Conservation (phyloP, 768 basidiomycete genomes). For the Boletus insuetus region DNA sequence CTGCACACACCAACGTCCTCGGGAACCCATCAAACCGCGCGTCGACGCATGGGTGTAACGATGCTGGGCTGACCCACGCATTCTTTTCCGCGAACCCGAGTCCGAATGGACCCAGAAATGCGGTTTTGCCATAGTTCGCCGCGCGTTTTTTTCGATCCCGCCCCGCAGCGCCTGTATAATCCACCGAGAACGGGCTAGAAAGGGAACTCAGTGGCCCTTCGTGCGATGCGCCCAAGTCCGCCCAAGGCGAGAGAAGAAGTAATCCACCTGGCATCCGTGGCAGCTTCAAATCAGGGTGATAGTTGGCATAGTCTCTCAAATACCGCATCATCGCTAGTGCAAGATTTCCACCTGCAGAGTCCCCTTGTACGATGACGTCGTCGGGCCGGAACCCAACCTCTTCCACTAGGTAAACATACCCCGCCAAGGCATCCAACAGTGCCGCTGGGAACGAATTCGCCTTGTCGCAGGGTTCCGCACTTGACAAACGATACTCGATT, state of each 20-base stretch:
- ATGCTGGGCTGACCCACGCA: conserved; percentile 61
- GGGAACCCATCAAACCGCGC: conserved; percentile 56
- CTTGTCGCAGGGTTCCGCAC: conserved; percentile 24
- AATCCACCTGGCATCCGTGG: conserved; percentile 28
- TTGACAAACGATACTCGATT: conserved; percentile 49
- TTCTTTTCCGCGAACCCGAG: conserved; percentile 44
- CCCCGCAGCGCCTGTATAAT: conserved; percentile 27
- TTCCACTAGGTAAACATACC: conserved; percentile 49
- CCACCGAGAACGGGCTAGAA: conserved; percentile 22
- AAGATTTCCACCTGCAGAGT: conserved; percentile 56
- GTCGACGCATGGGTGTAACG: conserved; percentile 36
- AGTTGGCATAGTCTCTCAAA: conserved; percentile 22
- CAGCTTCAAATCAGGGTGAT: conserved; percentile 14
- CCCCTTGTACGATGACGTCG: conserved; percentile 48
- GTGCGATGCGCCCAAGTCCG: conserved; percentile 20
- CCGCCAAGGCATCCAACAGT: conserved; percentile 50
- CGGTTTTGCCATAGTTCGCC: conserved; percentile 11
- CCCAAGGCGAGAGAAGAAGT: conserved; percentile 37
- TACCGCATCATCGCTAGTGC: conserved; percentile 40
- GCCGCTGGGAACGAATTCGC: conserved; percentile 50
- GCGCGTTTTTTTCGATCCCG: not conserved
- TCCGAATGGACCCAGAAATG: conserved; percentile 52
- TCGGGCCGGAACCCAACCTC: conserved; percentile 38
- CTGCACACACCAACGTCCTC: conserved; percentile 56
- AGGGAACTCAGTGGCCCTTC: conserved; percentile 37